These are phyloP conservation scores for Xylaria hypoxylon DNA, from an alignment of 2,329 filamentous ascomycete species.

Conservation along the genomic window DNA sequence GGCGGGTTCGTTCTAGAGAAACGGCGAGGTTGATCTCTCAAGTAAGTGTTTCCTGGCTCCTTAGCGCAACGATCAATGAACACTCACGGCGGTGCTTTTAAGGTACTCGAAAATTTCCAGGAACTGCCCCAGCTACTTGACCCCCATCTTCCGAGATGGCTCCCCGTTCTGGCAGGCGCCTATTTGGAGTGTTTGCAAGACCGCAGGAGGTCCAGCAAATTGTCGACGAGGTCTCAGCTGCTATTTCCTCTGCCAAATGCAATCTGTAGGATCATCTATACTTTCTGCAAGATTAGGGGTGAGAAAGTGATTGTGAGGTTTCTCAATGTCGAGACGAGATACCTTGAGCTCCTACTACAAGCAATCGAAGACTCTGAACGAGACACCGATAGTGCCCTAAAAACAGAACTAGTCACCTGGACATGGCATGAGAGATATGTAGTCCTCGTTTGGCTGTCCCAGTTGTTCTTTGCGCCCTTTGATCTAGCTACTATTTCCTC, in stretches of 20 bases:
- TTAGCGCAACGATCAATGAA: background rate
- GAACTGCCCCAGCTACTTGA: constrained; percentile 95
- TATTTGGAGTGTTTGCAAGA: constrained; percentile 75
- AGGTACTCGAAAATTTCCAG: constrained; percentile 87
- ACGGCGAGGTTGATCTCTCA: constrained; percentile 60
- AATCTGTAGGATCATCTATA: constrained; percentile 84
- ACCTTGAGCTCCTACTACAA: constrained; percentile 82
- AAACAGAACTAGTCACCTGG: constrained; percentile 55
- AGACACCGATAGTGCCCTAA: constrained; percentile 32
- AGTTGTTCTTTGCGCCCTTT: constrained; percentile 87
- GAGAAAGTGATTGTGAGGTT: constrained; percentile 93
- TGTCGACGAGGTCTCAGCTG: constrained; percentile 55
- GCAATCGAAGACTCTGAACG: constrained; percentile 74
- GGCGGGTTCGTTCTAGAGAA: constrained; percentile 63
- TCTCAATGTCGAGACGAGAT: constrained; percentile 87
- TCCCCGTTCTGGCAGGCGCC: constrained; percentile 79
- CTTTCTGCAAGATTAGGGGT: constrained; percentile 92
- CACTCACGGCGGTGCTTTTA: constrained; percentile 45
- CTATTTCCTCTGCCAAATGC: constrained; percentile 72
- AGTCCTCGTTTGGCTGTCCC: constrained; percentile 86
- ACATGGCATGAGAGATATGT: constrained; percentile 92
- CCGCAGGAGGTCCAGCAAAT: constrained; percentile 56
- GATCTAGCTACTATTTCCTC: constrained; percentile 88
- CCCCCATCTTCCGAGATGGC: constrained; percentile 78
- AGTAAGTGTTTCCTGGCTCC: constrained; percentile 50